phyloP scores from a whole-genome alignment of 2,329 filamentous ascomycete species.

The Aspergillus hiratsukae region DNA sequence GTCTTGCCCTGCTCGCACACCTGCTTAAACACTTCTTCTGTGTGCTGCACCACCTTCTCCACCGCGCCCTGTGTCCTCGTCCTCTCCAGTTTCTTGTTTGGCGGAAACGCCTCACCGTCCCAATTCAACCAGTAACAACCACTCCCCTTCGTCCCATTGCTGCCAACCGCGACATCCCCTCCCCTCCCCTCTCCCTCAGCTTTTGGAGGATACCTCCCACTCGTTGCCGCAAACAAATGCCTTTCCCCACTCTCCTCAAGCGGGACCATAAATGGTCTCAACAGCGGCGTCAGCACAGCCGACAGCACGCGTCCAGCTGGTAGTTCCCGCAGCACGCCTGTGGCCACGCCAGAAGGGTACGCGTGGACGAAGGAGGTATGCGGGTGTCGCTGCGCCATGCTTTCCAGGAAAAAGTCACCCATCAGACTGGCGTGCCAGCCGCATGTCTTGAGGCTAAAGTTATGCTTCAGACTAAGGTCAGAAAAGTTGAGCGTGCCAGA shows the following conservation, averaged over 20 bases:
- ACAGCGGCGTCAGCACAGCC: conserved; percentile 10
- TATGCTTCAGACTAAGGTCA: conserved; percentile 39
- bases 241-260: conserved; percentile 41
- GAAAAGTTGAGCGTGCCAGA: conserved; percentile 34
- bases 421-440: conserved; percentile 38
- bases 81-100: conserved; percentile 4
- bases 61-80: conserved; percentile 6
- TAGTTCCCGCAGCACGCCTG: conserved; percentile 34
- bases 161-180: conserved; percentile 8
- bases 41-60: conserved; percentile 13
- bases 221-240: conserved; percentile 40
- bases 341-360: conserved; percentile 38
- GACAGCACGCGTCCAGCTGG: conserved; percentile 25
- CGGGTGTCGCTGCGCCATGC: conserved; percentile 27
- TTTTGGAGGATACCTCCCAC: conserved; percentile 21
- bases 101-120: conserved; percentile 9
- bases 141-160: conserved; percentile 11
- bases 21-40: conserved; percentile 9
- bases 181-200: conserved; percentile 6
- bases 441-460: conserved; percentile 31
- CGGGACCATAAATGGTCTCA: conserved; percentile 13
- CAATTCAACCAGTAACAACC: conserved; percentile 15
- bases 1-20: conserved; percentile 10
- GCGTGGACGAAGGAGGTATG: conserved; percentile 37
- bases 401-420: conserved; percentile 30